Evolutionary conservation across 306 rosid species (phyloP).

Genomic region (Sophora flavescens): DNA sequence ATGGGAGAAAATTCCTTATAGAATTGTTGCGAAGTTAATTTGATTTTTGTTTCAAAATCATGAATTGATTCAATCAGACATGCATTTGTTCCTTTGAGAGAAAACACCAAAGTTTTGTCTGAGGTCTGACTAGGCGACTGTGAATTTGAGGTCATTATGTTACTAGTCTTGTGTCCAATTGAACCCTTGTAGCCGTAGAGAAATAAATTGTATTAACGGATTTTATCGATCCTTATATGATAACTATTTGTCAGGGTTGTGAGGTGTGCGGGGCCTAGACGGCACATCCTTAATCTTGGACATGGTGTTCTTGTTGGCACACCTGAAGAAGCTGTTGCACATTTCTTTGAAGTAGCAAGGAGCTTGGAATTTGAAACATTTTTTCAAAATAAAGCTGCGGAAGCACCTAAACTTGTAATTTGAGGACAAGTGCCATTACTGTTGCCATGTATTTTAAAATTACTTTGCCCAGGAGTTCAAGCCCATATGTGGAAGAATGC

Average conservation of each 20-base stretch:
- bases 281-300: conserved; percentile 95
- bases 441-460: conserved; percentile 34
- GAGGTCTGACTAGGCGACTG: neutral
- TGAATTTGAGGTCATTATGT: neutral
- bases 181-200: conserved; percentile 8
- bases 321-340: conserved; percentile 96
- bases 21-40: neutral
- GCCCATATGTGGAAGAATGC: conserved; percentile 27
- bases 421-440: conserved; percentile 40
- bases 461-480: conserved; percentile 42
- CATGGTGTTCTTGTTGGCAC: conserved; percentile 96
- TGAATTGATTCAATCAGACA: conserved; percentile 2
- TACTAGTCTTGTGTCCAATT: conserved; percentile 21
- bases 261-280: conserved; percentile 86
- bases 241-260: conserved; percentile 76
- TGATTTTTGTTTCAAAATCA: conserved; percentile 25
- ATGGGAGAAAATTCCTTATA: neutral
- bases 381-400: conserved; percentile 56
- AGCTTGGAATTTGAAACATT: conserved; percentile 75
- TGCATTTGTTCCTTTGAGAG: neutral
- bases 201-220: conserved; percentile 9
- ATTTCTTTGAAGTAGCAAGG: conserved; percentile 93
- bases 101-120: conserved; percentile 16
- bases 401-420: conserved; percentile 63
- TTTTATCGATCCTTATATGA: conserved; percentile 17